phyloP scores from a whole-genome alignment of 1,139 yeast genomes.

The Arxiozyma slooffiae region DNA sequence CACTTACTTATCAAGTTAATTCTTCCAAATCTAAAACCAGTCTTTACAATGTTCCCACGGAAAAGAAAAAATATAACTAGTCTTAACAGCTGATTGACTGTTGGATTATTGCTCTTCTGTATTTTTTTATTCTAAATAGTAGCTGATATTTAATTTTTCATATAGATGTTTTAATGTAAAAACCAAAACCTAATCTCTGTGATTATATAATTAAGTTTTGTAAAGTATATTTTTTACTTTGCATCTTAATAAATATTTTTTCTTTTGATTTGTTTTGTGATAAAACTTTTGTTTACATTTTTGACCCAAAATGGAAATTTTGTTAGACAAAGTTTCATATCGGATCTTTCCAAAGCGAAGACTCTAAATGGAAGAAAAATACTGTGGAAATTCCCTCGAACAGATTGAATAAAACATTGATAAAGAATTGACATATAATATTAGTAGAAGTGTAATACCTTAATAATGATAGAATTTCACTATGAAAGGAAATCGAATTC shows the following conservation, averaged over 20 bases:
- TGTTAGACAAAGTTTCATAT: neutral
- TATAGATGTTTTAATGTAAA: too few relatives aligned
- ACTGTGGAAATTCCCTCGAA: too few relatives aligned
- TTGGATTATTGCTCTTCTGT: neutral
- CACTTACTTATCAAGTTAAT: too few relatives aligned
- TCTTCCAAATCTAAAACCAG: neutral
- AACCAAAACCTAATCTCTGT: neutral
- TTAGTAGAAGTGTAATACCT: too few relatives aligned
- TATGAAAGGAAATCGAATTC: neutral
- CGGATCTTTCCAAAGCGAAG: neutral
- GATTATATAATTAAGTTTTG: too few relatives aligned
- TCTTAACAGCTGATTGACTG: neutral
- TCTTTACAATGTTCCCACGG: too few relatives aligned
- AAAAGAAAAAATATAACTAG: too few relatives aligned
- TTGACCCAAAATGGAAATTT: neutral
- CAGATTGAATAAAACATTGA: too few relatives aligned
- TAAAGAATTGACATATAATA: too few relatives aligned
- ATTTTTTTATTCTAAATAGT: neutral
- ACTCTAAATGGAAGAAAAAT: neutral
- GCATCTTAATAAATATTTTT: neutral
- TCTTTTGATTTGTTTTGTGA: neutral
- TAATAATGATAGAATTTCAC: too few relatives aligned
- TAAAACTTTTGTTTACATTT: neutral
- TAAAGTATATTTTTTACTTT: too few relatives aligned
- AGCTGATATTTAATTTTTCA: neutral